Conservation (phyloP, 1,139 yeast genomes). For the Waltiozyma sp. region DNA sequence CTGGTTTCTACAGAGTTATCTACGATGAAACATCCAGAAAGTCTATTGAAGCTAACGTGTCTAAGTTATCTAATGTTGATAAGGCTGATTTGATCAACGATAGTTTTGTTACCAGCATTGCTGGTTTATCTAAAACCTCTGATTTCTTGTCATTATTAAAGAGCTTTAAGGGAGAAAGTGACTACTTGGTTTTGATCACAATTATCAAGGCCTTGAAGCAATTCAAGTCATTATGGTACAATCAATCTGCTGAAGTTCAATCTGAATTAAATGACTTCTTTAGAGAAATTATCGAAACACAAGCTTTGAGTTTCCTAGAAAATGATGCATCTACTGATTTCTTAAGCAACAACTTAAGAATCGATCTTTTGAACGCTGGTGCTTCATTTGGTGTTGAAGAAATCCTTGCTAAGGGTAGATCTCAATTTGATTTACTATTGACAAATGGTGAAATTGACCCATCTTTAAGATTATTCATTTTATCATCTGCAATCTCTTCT, state of each 20-base stretch:
- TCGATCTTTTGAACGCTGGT: constrained; percentile 39
- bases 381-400: constrained; percentile 40
- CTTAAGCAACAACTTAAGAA: constrained; percentile 38
- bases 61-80: constrained; percentile 41
- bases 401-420: constrained; percentile 35
- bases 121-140: constrained; percentile 45
- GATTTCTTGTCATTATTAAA: constrained; percentile 36
- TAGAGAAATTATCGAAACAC: constrained; percentile 31
- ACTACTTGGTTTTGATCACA: constrained; percentile 59
- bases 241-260: constrained; percentile 29
- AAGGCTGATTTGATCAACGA: constrained; percentile 62
- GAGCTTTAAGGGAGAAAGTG: constrained; percentile 36
- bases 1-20: constrained; percentile 58
- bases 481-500: constrained; percentile 34
- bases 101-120: constrained; percentile 44
- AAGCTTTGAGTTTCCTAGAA: constrained; percentile 29
- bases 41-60: constrained; percentile 33
- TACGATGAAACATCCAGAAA: constrained; percentile 39
- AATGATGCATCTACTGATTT: constrained; percentile 29
- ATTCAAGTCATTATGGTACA: constrained; percentile 37
- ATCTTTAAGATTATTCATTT: constrained; percentile 42
- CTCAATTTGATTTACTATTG: constrained; percentile 26
- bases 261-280: constrained; percentile 31
- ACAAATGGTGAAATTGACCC: constrained; percentile 36
- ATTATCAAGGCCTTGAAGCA: constrained; percentile 34